phyloP scores from a whole-genome alignment of 805 yeast genomes.

The Sugiyamaella americana region DNA sequence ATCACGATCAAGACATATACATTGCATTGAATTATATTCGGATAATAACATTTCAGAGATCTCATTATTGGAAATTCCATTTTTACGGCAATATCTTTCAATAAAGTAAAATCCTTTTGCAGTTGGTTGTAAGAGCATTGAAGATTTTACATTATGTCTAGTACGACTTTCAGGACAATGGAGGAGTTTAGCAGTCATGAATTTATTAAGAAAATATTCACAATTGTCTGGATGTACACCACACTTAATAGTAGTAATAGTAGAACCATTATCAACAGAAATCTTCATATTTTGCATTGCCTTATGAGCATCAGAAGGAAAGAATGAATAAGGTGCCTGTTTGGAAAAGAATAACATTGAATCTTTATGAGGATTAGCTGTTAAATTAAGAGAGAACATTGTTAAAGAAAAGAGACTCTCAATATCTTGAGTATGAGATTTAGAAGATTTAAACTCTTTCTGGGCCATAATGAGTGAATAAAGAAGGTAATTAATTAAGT shows the following conservation, averaged over 20 bases:
- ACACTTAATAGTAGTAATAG: background rate
- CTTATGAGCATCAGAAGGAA: background rate
- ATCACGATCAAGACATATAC: slow-evolving; percentile 63
- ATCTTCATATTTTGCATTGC: background rate
- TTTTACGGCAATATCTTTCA: slow-evolving; percentile 49
- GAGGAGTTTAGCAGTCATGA: slow-evolving; percentile 34
- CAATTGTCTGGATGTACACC: background rate
- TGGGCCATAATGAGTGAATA: no score
- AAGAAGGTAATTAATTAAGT: no score
- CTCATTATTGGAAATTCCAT: slow-evolving; percentile 42
- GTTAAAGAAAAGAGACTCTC: background rate
- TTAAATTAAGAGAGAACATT: background rate
- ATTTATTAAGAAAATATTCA: background rate
- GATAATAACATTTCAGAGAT: slow-evolving; percentile 48
- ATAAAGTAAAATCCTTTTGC: slow-evolving; percentile 81
- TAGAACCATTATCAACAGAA: background rate
- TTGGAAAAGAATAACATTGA: background rate
- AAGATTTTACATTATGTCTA: slow-evolving; percentile 39
- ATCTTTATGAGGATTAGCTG: background rate
- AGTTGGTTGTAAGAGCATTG: slow-evolving; percentile 65
- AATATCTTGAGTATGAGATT: background rate
- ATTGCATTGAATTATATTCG: slow-evolving; percentile 61
- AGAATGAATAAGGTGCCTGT: background rate
- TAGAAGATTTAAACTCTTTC: no score
- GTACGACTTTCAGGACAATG: slow-evolving; percentile 78